Evolutionary conservation across 345 rosid genomes (phyloP).

Genomic region (Turnera subulata): DNA sequence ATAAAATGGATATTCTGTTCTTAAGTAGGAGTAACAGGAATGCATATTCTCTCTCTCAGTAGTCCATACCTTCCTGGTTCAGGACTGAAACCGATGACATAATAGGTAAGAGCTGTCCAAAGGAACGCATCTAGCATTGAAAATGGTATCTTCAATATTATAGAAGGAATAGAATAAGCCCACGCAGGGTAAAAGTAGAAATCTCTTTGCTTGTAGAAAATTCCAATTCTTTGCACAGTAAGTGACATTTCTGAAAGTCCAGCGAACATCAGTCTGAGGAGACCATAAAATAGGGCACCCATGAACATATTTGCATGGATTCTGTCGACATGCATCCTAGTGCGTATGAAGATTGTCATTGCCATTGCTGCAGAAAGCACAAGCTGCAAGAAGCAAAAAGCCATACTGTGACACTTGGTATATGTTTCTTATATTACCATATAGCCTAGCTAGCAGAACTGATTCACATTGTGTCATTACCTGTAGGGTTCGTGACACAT

Average conservation of each 20-base stretch:
- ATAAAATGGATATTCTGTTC: background rate
- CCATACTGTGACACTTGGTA: background rate
- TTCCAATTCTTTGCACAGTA: constrained; percentile 37
- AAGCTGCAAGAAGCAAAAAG: constrained; percentile 32
- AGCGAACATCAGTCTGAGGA: constrained; percentile 29
- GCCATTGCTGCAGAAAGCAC: constrained; percentile 30
- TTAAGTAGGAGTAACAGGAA: background rate
- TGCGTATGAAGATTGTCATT: constrained; percentile 36
- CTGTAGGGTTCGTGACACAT: constrained; percentile 45
- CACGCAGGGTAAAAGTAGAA: constrained; percentile 48
- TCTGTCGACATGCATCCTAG: constrained; percentile 28
- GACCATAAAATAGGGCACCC: constrained; percentile 39
- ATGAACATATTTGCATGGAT: constrained; percentile 33
- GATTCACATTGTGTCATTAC: constrained; percentile 9
- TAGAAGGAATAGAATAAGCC: constrained; percentile 41
- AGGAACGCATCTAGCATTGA: constrained; percentile 40
- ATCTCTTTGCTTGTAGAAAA: constrained; percentile 48
- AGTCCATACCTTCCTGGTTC: constrained; percentile 39
- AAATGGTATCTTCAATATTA: constrained; percentile 41
- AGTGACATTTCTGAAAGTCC: constrained; percentile 39
- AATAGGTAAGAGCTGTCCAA: constrained; percentile 55
- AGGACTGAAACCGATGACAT: constrained; percentile 49
- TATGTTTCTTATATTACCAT: background rate
- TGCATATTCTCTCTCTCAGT: no score
- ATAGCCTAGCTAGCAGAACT: background rate